Base-by-base conservation (phyloP, 163 green algal species). In the Prototheca wickerhamii region DNA sequence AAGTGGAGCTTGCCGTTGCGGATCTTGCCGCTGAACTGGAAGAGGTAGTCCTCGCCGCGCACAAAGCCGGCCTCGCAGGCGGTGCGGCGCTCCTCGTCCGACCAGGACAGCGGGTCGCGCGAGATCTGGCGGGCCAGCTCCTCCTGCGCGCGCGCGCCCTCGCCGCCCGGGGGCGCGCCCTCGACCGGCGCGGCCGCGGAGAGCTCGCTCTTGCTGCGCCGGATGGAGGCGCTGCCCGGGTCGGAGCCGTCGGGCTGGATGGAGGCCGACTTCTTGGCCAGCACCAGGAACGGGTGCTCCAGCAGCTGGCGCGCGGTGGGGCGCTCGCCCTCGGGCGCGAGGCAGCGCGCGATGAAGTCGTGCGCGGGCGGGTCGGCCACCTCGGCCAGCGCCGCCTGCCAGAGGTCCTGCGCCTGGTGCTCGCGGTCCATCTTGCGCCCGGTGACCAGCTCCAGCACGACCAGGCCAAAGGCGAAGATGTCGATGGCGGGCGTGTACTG, bases 391-490 rank as follows among this genome's bases (percentile, higher is more conserved):
- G 86, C 56, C 56, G 84, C 40, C 25, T 70, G 67, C 81, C 77
- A 82, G 17, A 44, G 53, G n/a, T 40, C 64, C n/a, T 65, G 65
- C 18, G 58, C 42, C 29, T 31, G 33, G 20, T 55, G 43, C 17
- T 42, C 54, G 50, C 44, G 40, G 52, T 63, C 55, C 61, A 69
- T 52, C 89, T 79, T 66, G 71, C 84, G 80, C 44, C 82, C 68
- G 21, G 88, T 94, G 53, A 91, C 69, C 31, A 97, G 56, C 68
- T 80, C 73, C 52, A 80, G 68, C 64, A 80, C 69, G 34, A 86
- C 89, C 53, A 96, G 75, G 25, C 90, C 90, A 75, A 95, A 95
- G 31, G 86, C 87, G 68, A 92, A 94, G 68, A 96, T 88, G 80
- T 96, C 90, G 26, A 84, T 78, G n/a, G 63, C 40, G 32, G 52